A percentile compares a stretch with the other conserved stretches of the same genome.
These are phyloP conservation scores for Mucor lusitanicus DNA, from an alignment of 371 early-diverging fungal genomes.

Conservation along the genomic window DNA sequence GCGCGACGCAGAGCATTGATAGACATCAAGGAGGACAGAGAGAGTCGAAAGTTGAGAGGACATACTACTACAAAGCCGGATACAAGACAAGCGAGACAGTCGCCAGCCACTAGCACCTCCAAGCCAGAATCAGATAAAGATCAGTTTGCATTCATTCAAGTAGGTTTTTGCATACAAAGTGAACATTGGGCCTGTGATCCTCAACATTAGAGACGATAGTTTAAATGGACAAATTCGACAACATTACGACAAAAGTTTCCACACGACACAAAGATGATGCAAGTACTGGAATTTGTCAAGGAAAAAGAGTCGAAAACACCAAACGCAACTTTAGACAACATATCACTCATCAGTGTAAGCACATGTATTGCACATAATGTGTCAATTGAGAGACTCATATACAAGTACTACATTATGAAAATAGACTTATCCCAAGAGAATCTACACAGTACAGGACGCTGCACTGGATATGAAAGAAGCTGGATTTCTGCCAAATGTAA, in stretches of 20 bases:
- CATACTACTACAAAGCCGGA: too few species aligned
- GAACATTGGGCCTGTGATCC: not conserved
- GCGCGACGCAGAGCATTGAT: conserved; percentile 19
- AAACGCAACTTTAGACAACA: not conserved
- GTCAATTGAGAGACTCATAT: not conserved
- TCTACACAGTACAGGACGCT: conserved; percentile 10
- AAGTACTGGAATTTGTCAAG: conserved; percentile 16
- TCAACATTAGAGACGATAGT: conserved; percentile 11
- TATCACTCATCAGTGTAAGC: conserved; percentile 12
- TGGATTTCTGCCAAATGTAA: conserved; percentile 40
- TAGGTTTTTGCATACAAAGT: too few species aligned
- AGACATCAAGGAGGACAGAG: conserved; percentile 34
- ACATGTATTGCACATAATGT: not conserved
- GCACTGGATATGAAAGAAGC: conserved; percentile 26
- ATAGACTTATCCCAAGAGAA: conserved; percentile 23
- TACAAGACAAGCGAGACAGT: not conserved
- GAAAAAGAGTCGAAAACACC: conserved; percentile 1
- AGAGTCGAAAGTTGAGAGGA: conserved; percentile 12
- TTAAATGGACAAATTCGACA: conserved; percentile 31
- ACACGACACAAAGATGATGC: not conserved
- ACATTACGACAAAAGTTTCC: conserved; percentile 30
- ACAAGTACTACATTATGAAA: not conserved
- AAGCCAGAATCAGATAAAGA: not conserved
- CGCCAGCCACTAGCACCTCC: not conserved
- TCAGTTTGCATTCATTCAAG: conserved; percentile 27